Evolutionary conservation across 108 stramenopile genomes (phyloP).

Genomic region (Stephanodiscus triporus): DNA sequence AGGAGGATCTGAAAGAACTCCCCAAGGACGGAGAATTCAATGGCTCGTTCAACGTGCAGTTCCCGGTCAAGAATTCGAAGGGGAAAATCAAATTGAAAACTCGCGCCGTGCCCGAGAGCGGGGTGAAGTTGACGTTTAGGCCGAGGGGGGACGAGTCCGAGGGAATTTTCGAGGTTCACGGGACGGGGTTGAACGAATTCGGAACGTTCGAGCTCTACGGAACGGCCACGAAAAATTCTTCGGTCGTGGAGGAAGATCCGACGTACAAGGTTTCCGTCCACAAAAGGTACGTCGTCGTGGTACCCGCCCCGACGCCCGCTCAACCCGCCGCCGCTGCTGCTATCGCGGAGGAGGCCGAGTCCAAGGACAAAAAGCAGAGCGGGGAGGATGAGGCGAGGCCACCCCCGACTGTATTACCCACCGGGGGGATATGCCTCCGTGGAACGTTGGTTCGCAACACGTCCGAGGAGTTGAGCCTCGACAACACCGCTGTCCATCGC

Average conservation of each 20-base stretch:
- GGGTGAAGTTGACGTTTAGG: conserved; percentile 77
- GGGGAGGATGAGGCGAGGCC: conserved; percentile 1
- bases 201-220: conserved; percentile 79
- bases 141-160: conserved; percentile 36
- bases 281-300: conserved; percentile 63
- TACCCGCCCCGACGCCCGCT: conserved; percentile 6
- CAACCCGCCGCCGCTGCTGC: conserved; percentile 18
- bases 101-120: conserved; percentile 71
- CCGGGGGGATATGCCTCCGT: conserved; percentile 69
- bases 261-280: conserved; percentile 61
- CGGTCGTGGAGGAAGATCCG: conserved; percentile 55
- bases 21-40: conserved; percentile 83
- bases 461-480: conserved; percentile 54
- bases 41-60: conserved; percentile 80
- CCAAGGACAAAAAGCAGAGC: conserved; percentile 29
- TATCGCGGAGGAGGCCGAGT: conserved; percentile 39
- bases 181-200: conserved; percentile 77
- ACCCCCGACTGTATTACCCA: conserved; percentile 59
- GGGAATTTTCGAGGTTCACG: conserved; percentile 60
- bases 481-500: conserved; percentile 60
- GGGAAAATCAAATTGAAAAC: conserved; percentile 77
- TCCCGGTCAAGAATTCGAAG: conserved; percentile 65
- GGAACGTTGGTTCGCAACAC: conserved; percentile 68
- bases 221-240: conserved; percentile 52
- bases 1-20: conserved; percentile 66